Base-by-base conservation (phyloP, 1,139 yeast species). In the Pichia sp. region DNA sequence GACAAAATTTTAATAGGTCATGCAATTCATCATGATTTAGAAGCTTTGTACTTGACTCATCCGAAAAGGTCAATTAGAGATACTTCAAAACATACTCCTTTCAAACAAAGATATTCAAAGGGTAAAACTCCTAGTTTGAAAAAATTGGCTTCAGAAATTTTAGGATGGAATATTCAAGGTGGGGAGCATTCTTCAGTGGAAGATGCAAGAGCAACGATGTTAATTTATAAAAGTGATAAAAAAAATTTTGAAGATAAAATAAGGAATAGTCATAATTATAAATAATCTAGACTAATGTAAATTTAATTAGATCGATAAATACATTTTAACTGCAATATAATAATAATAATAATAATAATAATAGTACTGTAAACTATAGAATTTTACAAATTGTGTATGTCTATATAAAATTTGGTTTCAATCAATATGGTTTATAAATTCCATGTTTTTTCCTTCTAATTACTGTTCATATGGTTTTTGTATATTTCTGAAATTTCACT, bases 151-250 rank as follows among this genome's bases (percentile, higher is more conserved):
- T 71, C 73, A 52, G 82, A 79, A 60, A 73, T 84, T 42, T 69
- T 88, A 47, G 74, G 78, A 1, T 55, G 79, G 3, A 82, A 79
- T 13, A 88, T 91, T 56, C 98, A 91, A 67, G 71, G 70, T 0
- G 89, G 84, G 0, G 77, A 81, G 55, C 98, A 91, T 70, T 84
- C 95, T 10, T 87, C 96, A 0, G 87, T 91, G 1, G 96, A 88
- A 64, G 97, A 90, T 71, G 96, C 97, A 0, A 78, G 81, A 60
- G 93, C 93, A 1, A 82, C 96, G 0, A 89, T 90, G 96, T 70
- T 84, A 52, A 67, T 90, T 30, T 90, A 81, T 64, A 75, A 89
- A 56, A 64, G 79, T 52, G 77, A 80, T 61, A 83, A 79, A 61
- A 71, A 70, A 50, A 88, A 81, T 49, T 83, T 87, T 59, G 93